phyloP scores from a whole-genome alignment of 177 flowering plant genomes.

The Vitis hybrid region DNA sequence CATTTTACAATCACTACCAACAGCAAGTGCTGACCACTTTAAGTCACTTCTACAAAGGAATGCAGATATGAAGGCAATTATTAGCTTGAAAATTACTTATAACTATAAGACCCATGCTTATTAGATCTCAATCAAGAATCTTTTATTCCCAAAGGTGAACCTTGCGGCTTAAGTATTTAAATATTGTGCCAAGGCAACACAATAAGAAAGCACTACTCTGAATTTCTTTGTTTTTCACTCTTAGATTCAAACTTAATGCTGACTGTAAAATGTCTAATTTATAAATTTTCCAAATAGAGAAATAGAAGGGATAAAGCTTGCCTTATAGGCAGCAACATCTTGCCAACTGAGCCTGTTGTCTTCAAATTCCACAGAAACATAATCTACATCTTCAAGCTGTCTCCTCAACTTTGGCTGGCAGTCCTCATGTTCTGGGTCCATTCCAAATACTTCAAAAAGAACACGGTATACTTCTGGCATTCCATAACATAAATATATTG shows the following conservation, averaged over 20 bases:
- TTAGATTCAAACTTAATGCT: too few species aligned
- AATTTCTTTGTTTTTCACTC: too few species aligned
- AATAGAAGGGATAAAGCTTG: conserved; percentile 13
- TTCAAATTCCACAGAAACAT: conserved; percentile 95
- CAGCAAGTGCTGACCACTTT: neutral
- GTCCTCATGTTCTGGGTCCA: conserved; percentile 96
- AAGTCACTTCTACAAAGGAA: neutral
- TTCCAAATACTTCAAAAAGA: conserved; percentile 96
- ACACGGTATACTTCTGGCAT: conserved; percentile 99
- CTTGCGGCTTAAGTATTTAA: too few species aligned
- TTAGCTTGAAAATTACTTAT: too few species aligned
- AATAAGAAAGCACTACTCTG: too few species aligned
- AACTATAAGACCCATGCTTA: too few species aligned
- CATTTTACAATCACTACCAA: neutral
- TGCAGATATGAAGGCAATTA: too few species aligned
- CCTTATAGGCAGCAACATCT: conserved; percentile 89
- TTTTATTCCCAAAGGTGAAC: too few species aligned
- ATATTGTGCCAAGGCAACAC: too few species aligned
- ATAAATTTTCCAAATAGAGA: neutral
- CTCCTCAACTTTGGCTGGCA: conserved; percentile 91
- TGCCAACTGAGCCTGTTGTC: conserved; percentile 80
- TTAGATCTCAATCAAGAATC: too few species aligned
- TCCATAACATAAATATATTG: conserved; percentile 92
- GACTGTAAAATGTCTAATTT: too few species aligned
- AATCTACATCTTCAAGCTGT: conserved; percentile 96